Evolutionary conservation across 1,284 basidiomycete genomes (phyloP), one percentile per base, ranked within the genome.

Genomic region (Vanrija humicola): DNA sequence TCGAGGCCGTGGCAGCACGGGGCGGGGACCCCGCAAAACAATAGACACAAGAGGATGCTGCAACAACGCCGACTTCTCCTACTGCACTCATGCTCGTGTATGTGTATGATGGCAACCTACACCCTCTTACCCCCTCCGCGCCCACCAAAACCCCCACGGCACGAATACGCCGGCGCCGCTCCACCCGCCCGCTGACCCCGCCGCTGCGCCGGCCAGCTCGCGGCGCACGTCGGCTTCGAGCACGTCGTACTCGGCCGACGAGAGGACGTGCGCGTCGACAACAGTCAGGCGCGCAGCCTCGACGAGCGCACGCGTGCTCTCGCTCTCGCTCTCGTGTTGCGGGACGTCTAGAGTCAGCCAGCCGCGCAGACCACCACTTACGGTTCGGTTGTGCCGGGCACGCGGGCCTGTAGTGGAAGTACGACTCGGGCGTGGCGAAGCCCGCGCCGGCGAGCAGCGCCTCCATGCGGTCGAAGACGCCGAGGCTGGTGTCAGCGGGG

Each of bases 101-200:
- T 34, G 34, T 34, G 34, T 34, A 34, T 34, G 34, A 12, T 5
- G 12, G 3, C 28, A 8, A 28, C 28, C 34, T 15, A 34, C 34
- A 5, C 2, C 44, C 6, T 26, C 15, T 5, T n/a, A 9, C 26
- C 26, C n/a, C 48, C 50, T 56, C n/a, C n/a, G n/a, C 14, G 25
- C 62, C 57, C 61, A 61, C 62, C 64, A 65, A 43, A 58, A 65
- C 3, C 62, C 59, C 64, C 61, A 63, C 18, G 55, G 50, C 15
- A 54, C 56, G 23, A 55, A 25, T 15, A 65, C 40, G 9, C 56
- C 62, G 12, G 50, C 26, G 21, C 48, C 59, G 19, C 55, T 60
- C 4, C 38, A 25, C 23, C 55, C 50, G n/a, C 64, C 61, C 18
- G 52, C 59, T 18, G 6, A 26, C 6, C 64, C 62, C 4, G 18